A percentile compares a stretch with the other conserved stretches of the same genome.
Conservation (phyloP, 2,329 filamentous ascomycete genomes). For the Venturia effusa region DNA sequence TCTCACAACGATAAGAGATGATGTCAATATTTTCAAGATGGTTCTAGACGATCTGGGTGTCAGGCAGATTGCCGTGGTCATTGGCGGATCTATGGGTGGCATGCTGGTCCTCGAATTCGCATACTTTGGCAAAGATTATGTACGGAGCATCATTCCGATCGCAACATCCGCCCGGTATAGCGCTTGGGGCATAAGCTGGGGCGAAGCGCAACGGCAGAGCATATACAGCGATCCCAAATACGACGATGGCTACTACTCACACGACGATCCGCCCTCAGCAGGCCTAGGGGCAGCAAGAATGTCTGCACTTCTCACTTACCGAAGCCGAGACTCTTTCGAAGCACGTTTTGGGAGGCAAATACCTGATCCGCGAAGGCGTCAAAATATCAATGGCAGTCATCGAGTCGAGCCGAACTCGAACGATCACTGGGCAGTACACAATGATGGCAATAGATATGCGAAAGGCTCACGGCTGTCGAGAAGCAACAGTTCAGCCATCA, state of each 20-base stretch:
- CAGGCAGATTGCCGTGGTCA: slow-evolving; percentile 63
- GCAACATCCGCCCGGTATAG: slow-evolving; percentile 77
- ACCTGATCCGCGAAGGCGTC: slow-evolving; percentile 71
- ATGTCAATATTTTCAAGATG: slow-evolving; percentile 78
- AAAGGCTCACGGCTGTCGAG: slow-evolving; percentile 32
- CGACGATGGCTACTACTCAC: slow-evolving; percentile 80
- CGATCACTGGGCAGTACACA: slow-evolving; percentile 42
- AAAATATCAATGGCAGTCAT: slow-evolving; percentile 65
- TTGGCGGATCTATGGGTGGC: slow-evolving; percentile 77
- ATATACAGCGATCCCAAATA: slow-evolving; percentile 99
- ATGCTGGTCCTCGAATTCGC: slow-evolving; percentile 90
- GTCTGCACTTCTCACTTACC: slow-evolving; percentile 90
- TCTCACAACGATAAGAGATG: slow-evolving; percentile 86
- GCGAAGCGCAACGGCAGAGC: slow-evolving; percentile 77
- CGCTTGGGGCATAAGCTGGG: slow-evolving; percentile 87
- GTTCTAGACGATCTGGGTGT: slow-evolving; percentile 73
- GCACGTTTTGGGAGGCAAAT: slow-evolving; percentile 88
- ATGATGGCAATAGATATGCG: slow-evolving; percentile 39
- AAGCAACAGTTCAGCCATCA: slow-evolving; percentile 19
- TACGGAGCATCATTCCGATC: slow-evolving; percentile 69
- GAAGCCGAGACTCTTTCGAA: slow-evolving; percentile 95
- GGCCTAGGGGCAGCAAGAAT: slow-evolving; percentile 91
- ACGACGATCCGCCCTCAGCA: slow-evolving; percentile 54
- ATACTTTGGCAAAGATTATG: slow-evolving; percentile 80
- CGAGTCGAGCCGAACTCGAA: slow-evolving; percentile 29